Conservation (phyloP, 208 protist species). For the Phytomonas francai region DNA sequence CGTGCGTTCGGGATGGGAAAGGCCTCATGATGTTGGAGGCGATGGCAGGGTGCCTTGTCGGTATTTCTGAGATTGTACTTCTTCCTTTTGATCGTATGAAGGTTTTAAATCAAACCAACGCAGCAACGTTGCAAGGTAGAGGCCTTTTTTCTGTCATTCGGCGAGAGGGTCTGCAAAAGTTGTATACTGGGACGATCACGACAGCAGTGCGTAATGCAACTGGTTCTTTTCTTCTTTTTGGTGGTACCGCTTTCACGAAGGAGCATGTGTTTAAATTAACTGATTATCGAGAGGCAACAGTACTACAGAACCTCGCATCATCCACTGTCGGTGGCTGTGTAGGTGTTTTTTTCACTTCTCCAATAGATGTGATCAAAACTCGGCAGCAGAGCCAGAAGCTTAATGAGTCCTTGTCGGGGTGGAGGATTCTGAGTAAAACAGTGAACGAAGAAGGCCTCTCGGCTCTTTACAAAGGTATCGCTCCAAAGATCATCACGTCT, state of each 20-base stretch:
- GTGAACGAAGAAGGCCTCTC: slow-evolving; percentile 44
- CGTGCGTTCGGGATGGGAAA: slow-evolving; percentile 41
- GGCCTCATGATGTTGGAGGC: slow-evolving; percentile 54
- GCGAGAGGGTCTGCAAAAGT: slow-evolving; percentile 68
- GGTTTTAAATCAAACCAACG: slow-evolving; percentile 88
- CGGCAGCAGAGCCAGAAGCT: slow-evolving; percentile 74
- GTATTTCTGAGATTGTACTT: slow-evolving; percentile 81
- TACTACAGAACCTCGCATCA: slow-evolving; percentile 84
- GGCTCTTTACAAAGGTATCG: slow-evolving; percentile 84
- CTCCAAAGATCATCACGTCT: slow-evolving; percentile 62
- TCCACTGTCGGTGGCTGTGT: slow-evolving; percentile 73
- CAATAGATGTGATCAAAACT: slow-evolving; percentile 92
- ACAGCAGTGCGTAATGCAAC: slow-evolving; percentile 87
- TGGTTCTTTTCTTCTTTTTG: slow-evolving; percentile 88
- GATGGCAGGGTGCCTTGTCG: slow-evolving; percentile 77
- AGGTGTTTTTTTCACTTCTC: slow-evolving; percentile 82
- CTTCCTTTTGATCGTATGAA: slow-evolving; percentile 89
- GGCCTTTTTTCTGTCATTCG: slow-evolving; percentile 61
- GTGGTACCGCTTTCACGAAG: slow-evolving; percentile 85
- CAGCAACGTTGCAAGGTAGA: slow-evolving; percentile 38
- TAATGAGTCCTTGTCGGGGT: slow-evolving; percentile 34
- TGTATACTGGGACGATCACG: slow-evolving; percentile 80
- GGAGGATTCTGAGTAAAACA: slow-evolving; percentile 40
- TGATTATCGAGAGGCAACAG: slow-evolving; percentile 68
- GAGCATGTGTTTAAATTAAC: slow-evolving; percentile 67